Evolutionary conservation across 2,329 filamentous ascomycete species (phyloP), one percentile per base, ranked within the genome.

Genomic region (Passalora sequoiae): DNA sequence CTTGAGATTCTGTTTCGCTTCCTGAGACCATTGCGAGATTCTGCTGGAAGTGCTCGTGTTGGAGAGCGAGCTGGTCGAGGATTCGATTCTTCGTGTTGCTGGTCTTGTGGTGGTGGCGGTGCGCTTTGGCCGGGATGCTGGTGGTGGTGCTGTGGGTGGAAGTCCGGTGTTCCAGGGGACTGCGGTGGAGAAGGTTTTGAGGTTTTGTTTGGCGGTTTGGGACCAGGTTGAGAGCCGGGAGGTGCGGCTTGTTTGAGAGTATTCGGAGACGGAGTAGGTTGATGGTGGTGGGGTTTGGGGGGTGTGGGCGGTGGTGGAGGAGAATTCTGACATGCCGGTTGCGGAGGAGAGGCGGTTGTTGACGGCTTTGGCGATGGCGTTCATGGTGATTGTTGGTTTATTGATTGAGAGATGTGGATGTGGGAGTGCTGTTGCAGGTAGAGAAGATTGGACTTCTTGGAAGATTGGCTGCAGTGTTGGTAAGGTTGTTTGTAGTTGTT

Each of bases 161-260:
- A 21, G 15, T 8, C 33, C 33, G 13, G 33, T 37, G 33, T 37
- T 21, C 33, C 33, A 37, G 24, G 33, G 33, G 8, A 37, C 33
- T 9, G 33, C 33, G 13, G 33, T 37, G 9, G 33, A 37, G 20
- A 37, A 37, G 15, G 6, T 20, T 15, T 37, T 37, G 33, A 37
- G 33, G 33, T 37, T 37, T 20, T 37, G 33, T 20, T 37, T 37
- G 16, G 33, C 19, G 6, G 30, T 19, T 13, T 37, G 33, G 13
- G 33, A 37, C 17, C 20, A 15, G 2, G 21, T 6, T 17, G 17
- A 21, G 33, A 24, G 21, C 17, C 20, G 19, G 20, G 33, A 36
- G 8, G 20, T 4, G 19, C 33, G 17, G 2, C 16, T 21, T 1
- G 19, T 21, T 17, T 24, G 15, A 8, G 33, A 36, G 13, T 15